Evolutionary conservation across 768 basidiomycete species (phyloP).

Genomic region (Suillus ampliporus): DNA sequence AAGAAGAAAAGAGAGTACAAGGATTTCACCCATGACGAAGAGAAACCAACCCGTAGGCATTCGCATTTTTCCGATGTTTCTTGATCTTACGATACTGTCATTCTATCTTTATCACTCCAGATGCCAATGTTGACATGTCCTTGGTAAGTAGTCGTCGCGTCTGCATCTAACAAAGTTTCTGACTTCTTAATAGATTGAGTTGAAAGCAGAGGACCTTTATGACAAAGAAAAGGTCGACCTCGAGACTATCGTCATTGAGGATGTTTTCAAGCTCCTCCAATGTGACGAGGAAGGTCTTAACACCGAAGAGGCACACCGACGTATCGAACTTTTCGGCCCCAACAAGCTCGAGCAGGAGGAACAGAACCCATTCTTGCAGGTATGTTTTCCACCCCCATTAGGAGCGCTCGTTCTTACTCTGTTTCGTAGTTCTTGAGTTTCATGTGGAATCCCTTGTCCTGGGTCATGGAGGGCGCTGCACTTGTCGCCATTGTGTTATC

Average conservation of each 20-base stretch:
- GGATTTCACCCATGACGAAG: conserved; percentile 78
- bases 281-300: conserved; percentile 83
- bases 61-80: background rate
- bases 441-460: conserved; percentile 99
- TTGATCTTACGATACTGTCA: background rate
- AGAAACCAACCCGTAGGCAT: conserved; percentile 68
- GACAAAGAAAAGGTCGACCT: conserved; percentile 99
- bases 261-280: conserved; percentile 95
- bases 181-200: conserved; percentile 63
- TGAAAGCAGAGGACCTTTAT: conserved; percentile 92
- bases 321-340: conserved; percentile 92
- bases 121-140: conserved; percentile 89
- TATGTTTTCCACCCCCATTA: conserved; percentile 32
- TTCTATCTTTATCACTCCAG: conserved; percentile 41
- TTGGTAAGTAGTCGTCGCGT: conserved; percentile 49
- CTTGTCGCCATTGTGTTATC: conserved; percentile 95
- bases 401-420: background rate
- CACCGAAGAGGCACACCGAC: conserved; percentile 75
- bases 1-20: conserved; percentile 85
- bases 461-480: conserved; percentile 99
- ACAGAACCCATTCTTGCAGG: conserved; percentile 90
- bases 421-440: conserved; percentile 79
- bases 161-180: background rate
- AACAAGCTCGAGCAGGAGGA: conserved; percentile 94
- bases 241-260: conserved; percentile 95